These are phyloP conservation scores for Exophiala viscosa DNA, from an alignment of 2,329 filamentous ascomycete genomes.

Conservation along the genomic window DNA sequence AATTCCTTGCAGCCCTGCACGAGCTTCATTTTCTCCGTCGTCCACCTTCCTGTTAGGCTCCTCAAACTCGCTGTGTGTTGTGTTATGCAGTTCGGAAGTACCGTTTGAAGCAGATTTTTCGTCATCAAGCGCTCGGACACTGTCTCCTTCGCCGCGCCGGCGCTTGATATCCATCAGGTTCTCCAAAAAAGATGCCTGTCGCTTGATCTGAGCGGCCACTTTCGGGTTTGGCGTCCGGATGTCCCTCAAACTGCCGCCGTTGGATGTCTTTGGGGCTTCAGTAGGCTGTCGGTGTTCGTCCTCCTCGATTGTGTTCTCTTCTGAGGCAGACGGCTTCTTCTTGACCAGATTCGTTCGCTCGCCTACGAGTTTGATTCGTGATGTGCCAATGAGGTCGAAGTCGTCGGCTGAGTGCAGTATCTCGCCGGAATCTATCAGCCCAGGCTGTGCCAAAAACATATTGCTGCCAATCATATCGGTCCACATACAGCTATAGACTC, in stretches of 20 bases:
- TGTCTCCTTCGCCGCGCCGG: slow-evolving; percentile 61
- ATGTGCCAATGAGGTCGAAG: slow-evolving; percentile 69
- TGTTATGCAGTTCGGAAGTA: slow-evolving; percentile 29
- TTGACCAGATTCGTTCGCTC: slow-evolving; percentile 59
- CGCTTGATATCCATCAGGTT: slow-evolving; percentile 63
- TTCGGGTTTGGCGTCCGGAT: slow-evolving; percentile 26
- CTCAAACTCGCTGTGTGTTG: slow-evolving; percentile 35
- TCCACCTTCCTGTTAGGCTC: slow-evolving; percentile 36
- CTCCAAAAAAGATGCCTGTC: slow-evolving; percentile 58
- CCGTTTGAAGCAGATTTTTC: slow-evolving; percentile 36
- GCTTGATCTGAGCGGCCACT: slow-evolving; percentile 34
- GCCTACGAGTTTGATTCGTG: slow-evolving; percentile 66
- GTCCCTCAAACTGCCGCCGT: slow-evolving; percentile 16
- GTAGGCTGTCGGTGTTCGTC: slow-evolving; percentile 1
- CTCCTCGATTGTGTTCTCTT: slow-evolving; percentile 3
- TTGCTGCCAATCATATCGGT: slow-evolving; percentile 79
- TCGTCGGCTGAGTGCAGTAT: slow-evolving; percentile 38
- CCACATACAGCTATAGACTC: slow-evolving; percentile 78
- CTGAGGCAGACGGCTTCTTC: slow-evolving; percentile 23
- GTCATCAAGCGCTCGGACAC: slow-evolving; percentile 50
- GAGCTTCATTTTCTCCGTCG: slow-evolving; percentile 37
- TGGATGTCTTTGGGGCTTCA: not conserved
- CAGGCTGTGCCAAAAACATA: slow-evolving; percentile 63
- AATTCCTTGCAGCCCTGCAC: slow-evolving; percentile 36
- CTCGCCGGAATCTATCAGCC: slow-evolving; percentile 39